Evolutionary conservation across 805 yeast genomes (phyloP).

Genomic region (Saccharomycopsis vini): DNA sequence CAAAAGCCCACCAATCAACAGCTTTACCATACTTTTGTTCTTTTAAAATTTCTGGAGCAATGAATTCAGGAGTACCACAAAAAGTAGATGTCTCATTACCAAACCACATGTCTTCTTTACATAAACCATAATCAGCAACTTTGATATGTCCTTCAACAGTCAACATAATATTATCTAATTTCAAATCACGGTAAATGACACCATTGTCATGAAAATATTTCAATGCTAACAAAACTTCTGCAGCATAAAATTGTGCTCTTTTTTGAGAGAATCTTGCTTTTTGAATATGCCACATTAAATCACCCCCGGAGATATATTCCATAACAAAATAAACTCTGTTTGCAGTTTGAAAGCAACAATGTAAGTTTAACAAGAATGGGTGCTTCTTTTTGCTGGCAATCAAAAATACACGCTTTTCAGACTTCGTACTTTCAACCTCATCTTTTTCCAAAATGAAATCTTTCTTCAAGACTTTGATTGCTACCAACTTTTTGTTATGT

Average conservation of each 20-base stretch:
- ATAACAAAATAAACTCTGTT: slow-evolving; percentile 95
- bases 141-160: slow-evolving; percentile 91
- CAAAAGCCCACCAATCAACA: slow-evolving; percentile 99
- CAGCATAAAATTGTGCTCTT: slow-evolving; percentile 95
- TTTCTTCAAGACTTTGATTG: slow-evolving; percentile 92
- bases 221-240: slow-evolving; percentile 86
- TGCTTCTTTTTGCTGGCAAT: slow-evolving; percentile 64
- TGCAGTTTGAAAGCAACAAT: slow-evolving; percentile 96
- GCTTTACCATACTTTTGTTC: slow-evolving; percentile 90
- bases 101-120: slow-evolving; percentile 87
- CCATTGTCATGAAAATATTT: slow-evolving; percentile 94
- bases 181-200: slow-evolving; percentile 91
- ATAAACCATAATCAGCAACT: slow-evolving; percentile 93
- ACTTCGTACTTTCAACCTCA: slow-evolving; percentile 89
- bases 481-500: slow-evolving; percentile 73
- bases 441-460: slow-evolving; percentile 92
- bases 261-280: slow-evolving; percentile 79
- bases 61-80: slow-evolving; percentile 98
- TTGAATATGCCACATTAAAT: slow-evolving; percentile 98
- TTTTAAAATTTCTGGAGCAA: slow-evolving; percentile 96
- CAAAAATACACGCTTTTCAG: slow-evolving; percentile 86
- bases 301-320: slow-evolving; percentile 98
- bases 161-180: slow-evolving; percentile 85
- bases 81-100: slow-evolving; percentile 85
- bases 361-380: slow-evolving; percentile 85